These are phyloP conservation scores for Oryza meyeriana DNA, from an alignment of 176 grass and related monocot genomes.

Conservation along the genomic window DNA sequence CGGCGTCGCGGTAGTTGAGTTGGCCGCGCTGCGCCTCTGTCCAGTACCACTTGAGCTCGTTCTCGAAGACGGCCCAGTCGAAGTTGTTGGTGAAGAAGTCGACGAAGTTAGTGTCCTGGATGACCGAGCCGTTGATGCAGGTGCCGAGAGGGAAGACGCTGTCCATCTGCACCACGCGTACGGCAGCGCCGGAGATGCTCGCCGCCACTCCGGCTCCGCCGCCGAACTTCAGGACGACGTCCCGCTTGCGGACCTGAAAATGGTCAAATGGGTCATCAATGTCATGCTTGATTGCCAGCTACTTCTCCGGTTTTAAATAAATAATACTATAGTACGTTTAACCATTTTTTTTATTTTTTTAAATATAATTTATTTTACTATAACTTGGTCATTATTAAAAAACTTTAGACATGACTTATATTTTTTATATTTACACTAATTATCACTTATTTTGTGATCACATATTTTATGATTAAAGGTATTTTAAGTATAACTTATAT, in stretches of 20 bases:
- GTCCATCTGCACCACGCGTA: neutral
- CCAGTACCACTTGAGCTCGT: constrained; percentile 82
- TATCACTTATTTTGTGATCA: too few relatives aligned
- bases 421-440: too few relatives aligned
- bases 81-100: constrained; percentile 42
- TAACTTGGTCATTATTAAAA: too few relatives aligned
- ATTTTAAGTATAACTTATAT: too few relatives aligned
- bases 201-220: neutral
- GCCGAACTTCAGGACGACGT: constrained; percentile 36
- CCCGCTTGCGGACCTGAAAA: constrained; percentile 47
- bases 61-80: constrained; percentile 72
- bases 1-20: constrained; percentile 8
- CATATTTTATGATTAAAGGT: too few relatives aligned
- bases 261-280: too few relatives aligned
- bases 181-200: neutral
- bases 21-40: constrained; percentile 14
- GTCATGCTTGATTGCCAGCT: too few relatives aligned
- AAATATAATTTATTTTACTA: too few relatives aligned
- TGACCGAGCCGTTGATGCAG: neutral
- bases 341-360: too few relatives aligned
- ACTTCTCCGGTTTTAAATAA: too few relatives aligned
- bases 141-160: neutral
- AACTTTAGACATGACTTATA: too few relatives aligned
- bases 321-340: too few relatives aligned
- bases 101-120: constrained; percentile 8